Base-by-base conservation (phyloP, 768 basidiomycete species). In the Cantharellus anzutake region DNA sequence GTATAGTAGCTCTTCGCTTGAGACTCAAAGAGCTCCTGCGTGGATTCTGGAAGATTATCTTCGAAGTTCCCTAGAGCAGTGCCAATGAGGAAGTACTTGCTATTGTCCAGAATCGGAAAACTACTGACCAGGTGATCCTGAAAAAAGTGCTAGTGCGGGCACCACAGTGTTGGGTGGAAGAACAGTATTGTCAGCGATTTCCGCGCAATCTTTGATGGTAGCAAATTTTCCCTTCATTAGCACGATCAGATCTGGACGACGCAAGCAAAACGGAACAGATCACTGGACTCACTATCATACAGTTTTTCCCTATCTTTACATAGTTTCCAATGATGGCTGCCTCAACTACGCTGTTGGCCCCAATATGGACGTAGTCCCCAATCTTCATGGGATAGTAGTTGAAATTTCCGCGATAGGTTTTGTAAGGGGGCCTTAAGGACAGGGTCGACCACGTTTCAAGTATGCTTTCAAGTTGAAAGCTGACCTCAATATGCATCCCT, bases 331-430 rank as follows among this genome's bases (percentile, higher is more conserved):
- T 92, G 2, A 83, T 85, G 0, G 93, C 92, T 0, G 96, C 96
- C 72, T 99, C 96, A 29, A 99, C 78, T 58, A 98, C 81, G 50
- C 79, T 80, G 64, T 80, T 79, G n/a, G 85, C 80, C 14, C 93
- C 94, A 51, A 99, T 88, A 63, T 94, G 84, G 34, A 98, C 96
- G 67, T 89, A 82, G 71, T 98, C 93, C 2, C 90, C 89, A 5
- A 99, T 82, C 69, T 93, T 91, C 83, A 97, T 90, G 3, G 94
- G 94, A 67, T 98, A 97, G 71, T 93, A 97, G 67, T 97, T 96
- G 75, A 90, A 89, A 63, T 85, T 83, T 62, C 86, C 86, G 57
- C 87, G 80, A 69, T 90, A 91, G 0, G 87, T 90, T 71, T 90
- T 89, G 70, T 89, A 87, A 2, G 86, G 89, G 5, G 86, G 88